Conservation (phyloP, 768 basidiomycete species). For the Termitomyces sp. region DNA sequence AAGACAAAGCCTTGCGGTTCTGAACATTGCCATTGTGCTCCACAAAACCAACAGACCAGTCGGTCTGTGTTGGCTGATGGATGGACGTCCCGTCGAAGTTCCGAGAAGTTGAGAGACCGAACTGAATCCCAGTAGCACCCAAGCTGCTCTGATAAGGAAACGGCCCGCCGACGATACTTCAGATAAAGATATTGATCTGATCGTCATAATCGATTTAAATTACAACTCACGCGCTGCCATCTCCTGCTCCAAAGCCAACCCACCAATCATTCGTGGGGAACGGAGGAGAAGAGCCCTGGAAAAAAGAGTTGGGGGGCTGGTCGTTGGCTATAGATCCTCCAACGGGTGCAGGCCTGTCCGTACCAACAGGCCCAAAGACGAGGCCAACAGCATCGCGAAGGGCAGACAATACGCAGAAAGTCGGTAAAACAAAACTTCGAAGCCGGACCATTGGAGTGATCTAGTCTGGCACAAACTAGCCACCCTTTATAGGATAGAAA, state of each 20-base stretch:
- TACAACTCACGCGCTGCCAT: conserved; percentile 16
- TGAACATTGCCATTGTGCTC: conserved; percentile 22
- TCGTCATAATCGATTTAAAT: background rate
- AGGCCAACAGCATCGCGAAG: conserved; percentile 3
- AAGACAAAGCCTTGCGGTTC: conserved; percentile 26
- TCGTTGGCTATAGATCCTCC: conserved; percentile 20
- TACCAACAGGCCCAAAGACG: conserved; percentile 21
- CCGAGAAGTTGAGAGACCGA: conserved; percentile 23
- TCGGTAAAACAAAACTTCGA: conserved; percentile 1
- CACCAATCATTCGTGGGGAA: conserved; percentile 31
- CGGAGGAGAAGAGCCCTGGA: conserved; percentile 25
- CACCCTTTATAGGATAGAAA: conserved; percentile 9
- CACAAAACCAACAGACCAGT: conserved; percentile 26
- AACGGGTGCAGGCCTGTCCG: conserved; percentile 18
- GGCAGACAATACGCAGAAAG: background rate
- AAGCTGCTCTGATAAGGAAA: conserved; percentile 26
- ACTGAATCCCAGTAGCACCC: conserved; percentile 20
- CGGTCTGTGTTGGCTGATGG: conserved; percentile 24
- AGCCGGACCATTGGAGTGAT: conserved; percentile 8
- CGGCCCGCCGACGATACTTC: conserved; percentile 24
- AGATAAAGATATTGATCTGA: background rate
- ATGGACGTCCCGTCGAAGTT: conserved; percentile 27
- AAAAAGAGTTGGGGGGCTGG: conserved; percentile 26
- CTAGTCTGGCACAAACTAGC: background rate
- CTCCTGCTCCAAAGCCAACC: conserved; percentile 24